These are phyloP conservation scores for Arxiozyma heterogenica DNA, from an alignment of 1,139 yeast genomes.

Conservation along the genomic window DNA sequence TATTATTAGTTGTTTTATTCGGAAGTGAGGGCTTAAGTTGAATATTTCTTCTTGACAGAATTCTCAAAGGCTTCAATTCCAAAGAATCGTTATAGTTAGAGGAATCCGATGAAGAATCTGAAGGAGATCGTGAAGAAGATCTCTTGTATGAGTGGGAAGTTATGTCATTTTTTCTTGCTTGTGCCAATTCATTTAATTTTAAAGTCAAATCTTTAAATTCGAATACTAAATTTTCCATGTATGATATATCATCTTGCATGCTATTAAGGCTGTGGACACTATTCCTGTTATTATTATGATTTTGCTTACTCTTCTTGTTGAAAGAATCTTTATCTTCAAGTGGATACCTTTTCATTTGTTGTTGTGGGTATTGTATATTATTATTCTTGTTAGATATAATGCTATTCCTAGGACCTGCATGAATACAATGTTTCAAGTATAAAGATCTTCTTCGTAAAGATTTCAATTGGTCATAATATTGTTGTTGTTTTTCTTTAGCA, in stretches of 20 bases:
- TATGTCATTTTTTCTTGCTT: conserved; percentile 1
- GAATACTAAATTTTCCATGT: conserved; percentile 18
- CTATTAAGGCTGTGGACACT: conserved; percentile 1
- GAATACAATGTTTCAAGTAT: conserved; percentile 6
- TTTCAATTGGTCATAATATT: conserved; percentile 10
- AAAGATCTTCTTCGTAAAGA: conserved; percentile 23
- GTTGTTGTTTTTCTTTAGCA: conserved; percentile 1
- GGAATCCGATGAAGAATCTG: conserved; percentile 6
- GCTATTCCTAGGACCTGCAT: not conserved
- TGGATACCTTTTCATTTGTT: not conserved
- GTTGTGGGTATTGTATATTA: not conserved
- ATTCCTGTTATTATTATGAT: not conserved
- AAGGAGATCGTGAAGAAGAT: conserved; percentile 15
- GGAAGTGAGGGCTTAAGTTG: not conserved
- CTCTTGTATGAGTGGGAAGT: not conserved
- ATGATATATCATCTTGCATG: conserved; percentile 1
- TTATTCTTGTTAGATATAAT: not conserved
- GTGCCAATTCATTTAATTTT: conserved; percentile 20
- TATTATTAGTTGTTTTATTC: not conserved
- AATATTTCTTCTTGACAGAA: conserved; percentile 13
- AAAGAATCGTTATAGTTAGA: conserved; percentile 18
- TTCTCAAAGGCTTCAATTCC: conserved; percentile 26
- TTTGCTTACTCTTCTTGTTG: not conserved
- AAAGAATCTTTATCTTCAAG: not conserved
- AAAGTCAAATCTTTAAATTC: conserved; percentile 23